Evolutionary conservation across 257 asterid species (phyloP), one percentile per base, ranked within the genome.

Genomic region (Ballota nigra): DNA sequence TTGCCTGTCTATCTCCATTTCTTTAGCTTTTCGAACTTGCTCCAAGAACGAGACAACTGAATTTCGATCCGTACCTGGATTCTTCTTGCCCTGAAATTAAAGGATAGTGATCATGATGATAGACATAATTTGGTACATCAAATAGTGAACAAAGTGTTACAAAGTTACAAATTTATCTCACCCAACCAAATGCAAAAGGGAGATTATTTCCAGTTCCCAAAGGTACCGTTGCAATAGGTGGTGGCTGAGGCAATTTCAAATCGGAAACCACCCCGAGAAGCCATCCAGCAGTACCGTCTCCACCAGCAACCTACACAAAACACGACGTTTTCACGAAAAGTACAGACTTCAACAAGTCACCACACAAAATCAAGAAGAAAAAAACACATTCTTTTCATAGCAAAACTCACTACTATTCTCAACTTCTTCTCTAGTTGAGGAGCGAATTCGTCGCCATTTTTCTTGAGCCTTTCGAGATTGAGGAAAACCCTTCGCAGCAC

Each of bases 271-370:
- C 97, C 45, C 97, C 97, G 3, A 91, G 94, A 80, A 94, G 92
- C 99, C 97, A 94, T 16, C 92, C 97, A 70, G 99, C 99, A 0
- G 97, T 94, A 33, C 99, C 99, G 77, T 94, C 97, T 36, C 97
- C 99, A 71, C 99, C 97, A 22, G 99, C 97, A 59, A 89, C 99
- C 96, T 94, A 77, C 19, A 52, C 70, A 68, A 49, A 38, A n/a
- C 65, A 36, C 45, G 26, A 66, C 18, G 6, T 52, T 13, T 19
- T 26, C 47, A 68, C 56, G 4, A 29, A 1, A 41, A 55, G 22
- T 23, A 18, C 10, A 28, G 10, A 45, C 18, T 34, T 41, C 7
- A 1, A 41, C 2, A 0, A 11, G 16, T 45, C 53, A 45, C 51
- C 18, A 13, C 16, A 41, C 4, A 41, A 12, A 4, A 41, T 18